Evolutionary conservation across 2,329 filamentous ascomycete genomes (phyloP), one percentile per base, ranked within the genome.

Genomic region (Cyclaneusma minus): DNA sequence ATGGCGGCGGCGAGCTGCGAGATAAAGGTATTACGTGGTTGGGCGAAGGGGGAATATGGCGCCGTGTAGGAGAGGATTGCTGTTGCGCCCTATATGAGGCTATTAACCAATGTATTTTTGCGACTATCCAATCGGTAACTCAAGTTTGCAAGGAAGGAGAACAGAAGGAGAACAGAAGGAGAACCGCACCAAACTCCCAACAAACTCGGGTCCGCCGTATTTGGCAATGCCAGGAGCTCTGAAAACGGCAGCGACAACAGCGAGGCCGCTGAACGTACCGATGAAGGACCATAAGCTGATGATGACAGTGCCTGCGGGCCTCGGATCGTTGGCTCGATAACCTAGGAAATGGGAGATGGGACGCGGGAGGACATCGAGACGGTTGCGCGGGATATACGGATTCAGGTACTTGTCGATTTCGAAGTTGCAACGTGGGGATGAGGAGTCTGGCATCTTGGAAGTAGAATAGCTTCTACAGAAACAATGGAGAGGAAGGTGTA

Each of bases 361-460:
- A 24, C 56, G 58, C 0, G 83, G 84, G 2, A 92, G 44, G 22
- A 56, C 52, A 15, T 63, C 54, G 46, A 81, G 64, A 38, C 65
- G 68, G 21, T 76, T 74, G 9, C 64, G 55, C 6, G 78, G 78
- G 13, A 91, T 44, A 33, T 70, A 59, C 3, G 63, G 76, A 46
- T 87, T 83, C 26, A 91, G 47, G 45, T 75, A 69, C n/a, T 52
- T 54, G 57, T 93, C 84, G 35, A 92, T 66, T 51, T 89, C 69
- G 50, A 91, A 70, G 42, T 74, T 60, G 54, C 59, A 63, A 17
- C 40, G 12, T 10, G 26, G 25, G 25, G 13, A 12, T 11, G 12
- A 15, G 13, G 23, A 6, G 15, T 14, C 10, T 24, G n/a, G n/a
- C n/a, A n/a, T n/a, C n/a, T n/a, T n/a, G n/a, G n/a, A n/a, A n/a